These are phyloP conservation scores for Debaryomyces subglobosus DNA, from an alignment of 1,139 yeast genomes.

Conservation along the genomic window DNA sequence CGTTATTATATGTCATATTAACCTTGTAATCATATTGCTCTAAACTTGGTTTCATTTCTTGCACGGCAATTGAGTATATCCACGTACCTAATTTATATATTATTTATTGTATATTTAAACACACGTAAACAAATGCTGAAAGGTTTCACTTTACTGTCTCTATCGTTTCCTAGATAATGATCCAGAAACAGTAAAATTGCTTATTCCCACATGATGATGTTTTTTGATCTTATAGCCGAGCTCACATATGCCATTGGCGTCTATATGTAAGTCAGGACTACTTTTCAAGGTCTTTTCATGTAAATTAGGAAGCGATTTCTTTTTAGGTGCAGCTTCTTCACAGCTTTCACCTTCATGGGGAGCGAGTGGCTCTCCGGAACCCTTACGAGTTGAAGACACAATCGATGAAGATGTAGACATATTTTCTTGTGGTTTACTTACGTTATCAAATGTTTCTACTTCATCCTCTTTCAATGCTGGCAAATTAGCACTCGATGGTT, in stretches of 20 bases:
- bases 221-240: conserved; percentile 48
- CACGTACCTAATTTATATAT: neutral
- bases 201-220: conserved; percentile 49
- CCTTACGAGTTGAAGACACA: neutral
- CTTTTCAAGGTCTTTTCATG: conserved; percentile 10
- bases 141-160: neutral
- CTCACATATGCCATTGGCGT: conserved; percentile 41
- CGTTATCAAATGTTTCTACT: conserved; percentile 2
- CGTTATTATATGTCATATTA: conserved; percentile 2
- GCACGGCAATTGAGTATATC: neutral
- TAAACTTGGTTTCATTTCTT: neutral
- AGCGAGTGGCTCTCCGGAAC: neutral
- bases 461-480: conserved; percentile 29
- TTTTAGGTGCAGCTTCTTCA: neutral
- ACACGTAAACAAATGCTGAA: neutral
- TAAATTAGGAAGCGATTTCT: conserved; percentile 4
- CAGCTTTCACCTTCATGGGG: neutral
- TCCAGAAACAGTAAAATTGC: conserved; percentile 37
- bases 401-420: neutral
- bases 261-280: conserved; percentile 26
- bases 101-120: neutral
- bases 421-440: neutral
- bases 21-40: neutral
- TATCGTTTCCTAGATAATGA: conserved; percentile 21
- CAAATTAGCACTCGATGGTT: conserved; percentile 11